Evolutionary conservation across 495 filamentous ascomycete genomes (phyloP), one percentile per base, ranked within the genome.

Genomic region (Penicillium nucicola): DNA sequence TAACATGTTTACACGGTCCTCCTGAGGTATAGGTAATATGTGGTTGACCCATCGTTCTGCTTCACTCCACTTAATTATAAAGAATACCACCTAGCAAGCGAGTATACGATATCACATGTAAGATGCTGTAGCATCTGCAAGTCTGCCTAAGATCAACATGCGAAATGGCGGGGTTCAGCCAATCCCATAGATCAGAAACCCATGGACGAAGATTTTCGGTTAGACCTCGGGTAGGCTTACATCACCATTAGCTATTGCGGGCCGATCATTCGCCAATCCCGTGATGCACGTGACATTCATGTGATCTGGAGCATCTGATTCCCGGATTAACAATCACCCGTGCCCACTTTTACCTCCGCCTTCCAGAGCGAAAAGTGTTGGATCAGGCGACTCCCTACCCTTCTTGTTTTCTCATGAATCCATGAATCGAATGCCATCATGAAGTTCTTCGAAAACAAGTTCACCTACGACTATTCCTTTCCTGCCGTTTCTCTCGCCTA

Each of bases 401-500:
- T 30, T 39, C 33, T 18, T 41, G 28, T 17, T 36, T 15, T 20
- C 22, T 31, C 45, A 48, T 48, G 45, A 48, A 48, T 33, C 17
- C 25, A 28, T 28, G 25, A 28, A 45, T n/a, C 30, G 15, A 32
- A 40, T 32, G 55, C 56, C 49, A 90, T 82, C 77, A 89, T 92
- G 66, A 91, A 91, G 71, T 89, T 91, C 74, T 91, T 93, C 77
- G 88, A 92, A 64, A 89, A 84, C 66, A 81, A 80, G 66, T 93
- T 88, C 69, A 85, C 82, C 70, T 97, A 97, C 76, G 84, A 89
- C 69, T 95, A 96, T 70, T 84, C 88, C 58, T 95, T 93, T 70
- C 85, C 90, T 52, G 83, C 86, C 53, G 93, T 99, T 34, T 92
- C 91, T 8, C 86, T 99, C 54, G 93, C 93, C 72, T 99, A 96